Percentiles rank a stretch among this genome's conserved stretches.
Evolutionary conservation across 139 green algal species (phyloP).

Genomic region (Chlamydomonas eustigma): DNA sequence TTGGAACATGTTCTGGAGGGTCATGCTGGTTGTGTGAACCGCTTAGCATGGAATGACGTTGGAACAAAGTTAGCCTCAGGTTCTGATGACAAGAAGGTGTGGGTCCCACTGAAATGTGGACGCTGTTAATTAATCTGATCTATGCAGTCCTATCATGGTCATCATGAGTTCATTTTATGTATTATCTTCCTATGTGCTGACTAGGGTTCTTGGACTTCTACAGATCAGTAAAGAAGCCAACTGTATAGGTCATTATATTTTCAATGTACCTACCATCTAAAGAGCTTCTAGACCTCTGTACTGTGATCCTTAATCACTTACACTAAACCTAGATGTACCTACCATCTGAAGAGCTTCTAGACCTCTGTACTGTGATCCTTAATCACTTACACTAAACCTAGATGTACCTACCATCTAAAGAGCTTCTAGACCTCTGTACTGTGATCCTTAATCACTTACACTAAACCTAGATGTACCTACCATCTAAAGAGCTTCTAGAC

Average conservation of each 20-base stretch:
- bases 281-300: too few species aligned
- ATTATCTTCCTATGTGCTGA: background rate
- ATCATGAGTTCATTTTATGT: background rate
- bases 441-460: background rate
- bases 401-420: background rate
- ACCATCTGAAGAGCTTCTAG: too few species aligned
- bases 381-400: too few species aligned
- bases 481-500: background rate
- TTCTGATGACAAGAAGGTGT: constrained; percentile 15
- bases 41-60: constrained; percentile 13
- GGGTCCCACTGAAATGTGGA: background rate
- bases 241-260: background rate
- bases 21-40: constrained; percentile 8
- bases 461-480: background rate
- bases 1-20: constrained; percentile 7
- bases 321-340: too few species aligned
- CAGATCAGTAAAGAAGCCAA: background rate
- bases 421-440: background rate
- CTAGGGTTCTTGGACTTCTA: background rate
- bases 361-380: background rate
- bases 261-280: too few species aligned
- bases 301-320: background rate
- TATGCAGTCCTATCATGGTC: background rate
- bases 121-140: too few species aligned
- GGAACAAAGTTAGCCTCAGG: background rate